Conservation (phyloP, 371 early-diverging fungal species). For the Mucor sp. region DNA sequence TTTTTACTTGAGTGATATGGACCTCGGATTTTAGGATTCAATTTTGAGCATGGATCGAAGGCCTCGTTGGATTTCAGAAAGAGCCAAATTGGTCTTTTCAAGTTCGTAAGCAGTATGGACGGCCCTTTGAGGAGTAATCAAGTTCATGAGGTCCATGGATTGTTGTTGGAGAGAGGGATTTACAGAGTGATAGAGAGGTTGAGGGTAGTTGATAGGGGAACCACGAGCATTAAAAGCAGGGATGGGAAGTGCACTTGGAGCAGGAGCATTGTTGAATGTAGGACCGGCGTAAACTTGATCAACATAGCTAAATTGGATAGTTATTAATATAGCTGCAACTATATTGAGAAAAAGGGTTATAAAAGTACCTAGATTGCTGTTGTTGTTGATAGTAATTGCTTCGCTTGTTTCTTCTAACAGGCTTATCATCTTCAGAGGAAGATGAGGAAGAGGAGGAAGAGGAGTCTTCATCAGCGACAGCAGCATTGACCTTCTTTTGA, state of each 20-base stretch:
- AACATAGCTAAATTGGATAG: conserved; percentile 13
- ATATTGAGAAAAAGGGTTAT: neutral
- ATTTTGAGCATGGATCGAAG: conserved; percentile 53
- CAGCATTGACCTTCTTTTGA: conserved; percentile 5
- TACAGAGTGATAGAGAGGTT: conserved; percentile 19
- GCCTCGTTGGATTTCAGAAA: conserved; percentile 52
- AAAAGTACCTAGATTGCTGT: conserved; percentile 13
- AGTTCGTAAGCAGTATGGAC: conserved; percentile 28
- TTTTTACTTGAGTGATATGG: conserved; percentile 8
- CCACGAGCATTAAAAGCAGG: conserved; percentile 61
- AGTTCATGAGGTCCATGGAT: conserved; percentile 33
- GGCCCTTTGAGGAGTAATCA: conserved; percentile 28
- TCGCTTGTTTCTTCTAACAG: neutral
- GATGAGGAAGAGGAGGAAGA: conserved; percentile 21
- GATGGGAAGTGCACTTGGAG: conserved; percentile 72
- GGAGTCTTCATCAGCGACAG: conserved; percentile 12
- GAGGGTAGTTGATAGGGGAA: conserved; percentile 25
- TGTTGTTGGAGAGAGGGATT: conserved; percentile 35
- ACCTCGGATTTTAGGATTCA: conserved; percentile 26
- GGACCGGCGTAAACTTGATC: conserved; percentile 75
- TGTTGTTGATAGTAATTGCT: conserved; percentile 2
- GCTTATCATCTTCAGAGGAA: conserved; percentile 19
- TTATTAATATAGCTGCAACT: neutral
- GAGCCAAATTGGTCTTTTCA: conserved; percentile 27
- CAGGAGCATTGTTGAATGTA: conserved; percentile 81